Percentiles rank a stretch among this genome's conserved stretches.
phyloP scores from a whole-genome alignment of 2,329 filamentous ascomycete species.

The Aspergillus felis region DNA sequence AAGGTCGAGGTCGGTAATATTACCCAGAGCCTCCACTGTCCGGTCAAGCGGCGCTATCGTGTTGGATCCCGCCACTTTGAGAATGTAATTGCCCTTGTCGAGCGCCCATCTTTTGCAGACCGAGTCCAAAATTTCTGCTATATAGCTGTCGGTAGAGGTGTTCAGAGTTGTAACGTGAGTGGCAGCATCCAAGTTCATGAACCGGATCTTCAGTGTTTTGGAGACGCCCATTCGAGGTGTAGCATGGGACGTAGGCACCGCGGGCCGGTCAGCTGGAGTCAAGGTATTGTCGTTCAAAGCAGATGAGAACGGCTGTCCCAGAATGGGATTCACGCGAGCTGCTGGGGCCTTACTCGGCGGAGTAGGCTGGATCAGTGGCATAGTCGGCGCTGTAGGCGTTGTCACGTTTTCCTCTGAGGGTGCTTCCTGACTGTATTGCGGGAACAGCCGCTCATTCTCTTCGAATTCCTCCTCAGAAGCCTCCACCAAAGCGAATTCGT shows the following conservation, averaged over 20 bases:
- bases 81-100: constrained; percentile 61
- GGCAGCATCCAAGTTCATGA: constrained; percentile 57
- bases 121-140: constrained; percentile 63
- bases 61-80: constrained; percentile 61
- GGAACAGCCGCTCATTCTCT: constrained; percentile 57
- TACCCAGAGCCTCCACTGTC: constrained; percentile 61
- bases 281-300: constrained; percentile 44
- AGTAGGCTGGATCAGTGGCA: constrained; percentile 17
- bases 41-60: constrained; percentile 62
- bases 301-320: constrained; percentile 45
- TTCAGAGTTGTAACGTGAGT: constrained; percentile 51
- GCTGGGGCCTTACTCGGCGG: constrained; percentile 20
- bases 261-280: constrained; percentile 45
- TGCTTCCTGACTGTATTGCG: constrained; percentile 42
- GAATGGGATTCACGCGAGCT: constrained; percentile 38
- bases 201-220: constrained; percentile 58
- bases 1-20: constrained; percentile 58
- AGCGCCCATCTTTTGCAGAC: constrained; percentile 60
- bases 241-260: constrained; percentile 41
- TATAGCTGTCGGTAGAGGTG: constrained; percentile 62
- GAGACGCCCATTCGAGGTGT: constrained; percentile 55
- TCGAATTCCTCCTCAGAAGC: constrained; percentile 53
- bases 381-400: constrained; percentile 18
- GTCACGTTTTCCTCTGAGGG: constrained; percentile 28
- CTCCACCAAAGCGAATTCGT: constrained; percentile 63